Base-by-base conservation (phyloP, 805 yeast species). In the Saturnispora gosingensis region DNA sequence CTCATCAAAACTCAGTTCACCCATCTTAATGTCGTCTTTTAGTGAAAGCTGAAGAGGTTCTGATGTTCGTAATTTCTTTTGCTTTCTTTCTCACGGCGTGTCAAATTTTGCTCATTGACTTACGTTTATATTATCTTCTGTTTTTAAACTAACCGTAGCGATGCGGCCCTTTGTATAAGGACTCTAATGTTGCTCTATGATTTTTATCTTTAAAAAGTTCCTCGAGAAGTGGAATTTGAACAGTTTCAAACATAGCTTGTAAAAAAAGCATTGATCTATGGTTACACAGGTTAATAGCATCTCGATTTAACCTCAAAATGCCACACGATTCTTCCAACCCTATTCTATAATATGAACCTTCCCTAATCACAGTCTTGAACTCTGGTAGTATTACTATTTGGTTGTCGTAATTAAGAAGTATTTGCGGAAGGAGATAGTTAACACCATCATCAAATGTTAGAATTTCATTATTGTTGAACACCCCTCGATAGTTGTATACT, bases 361-460 rank as follows among this genome's bases (percentile, higher is more conserved):
- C 47, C n/a, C 38, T 42, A 18, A 44, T 39, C 3, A 20, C 45
- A 9, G 25, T 46, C 4, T 38, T 38, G 11, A 34, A 54, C 32
- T 54, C 56, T 1, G 54, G 51, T 7, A 54, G 32, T 35, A 49
- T 46, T 11, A 51, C 10, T 4, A 49, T 13, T 16, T 43, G 39
- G 25, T 49, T 40, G 2, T 46, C 9, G 10, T 27, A 13, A 38
- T 49, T 30, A 13, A 54, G 30, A 5, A 51, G 22, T 1, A 47
- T 46, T 28, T 52, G 56, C 2, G 56, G 54, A 22, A 54, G 30
- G 16, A 54, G 34, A n/a, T 48, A 45, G 11, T 39, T 16, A 30
- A 30, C 34, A 2, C 30, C 46, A 25, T 44, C 35, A 44, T 44
- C 39, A 20, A 25, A 34, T 24, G 27, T 20, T 11, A 35, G 6